Percentiles rank a stretch among this genome's conserved stretches.
These are phyloP conservation scores for Sutorius eximius DNA, from an alignment of 1,284 basidiomycete species.

Conservation along the genomic window DNA sequence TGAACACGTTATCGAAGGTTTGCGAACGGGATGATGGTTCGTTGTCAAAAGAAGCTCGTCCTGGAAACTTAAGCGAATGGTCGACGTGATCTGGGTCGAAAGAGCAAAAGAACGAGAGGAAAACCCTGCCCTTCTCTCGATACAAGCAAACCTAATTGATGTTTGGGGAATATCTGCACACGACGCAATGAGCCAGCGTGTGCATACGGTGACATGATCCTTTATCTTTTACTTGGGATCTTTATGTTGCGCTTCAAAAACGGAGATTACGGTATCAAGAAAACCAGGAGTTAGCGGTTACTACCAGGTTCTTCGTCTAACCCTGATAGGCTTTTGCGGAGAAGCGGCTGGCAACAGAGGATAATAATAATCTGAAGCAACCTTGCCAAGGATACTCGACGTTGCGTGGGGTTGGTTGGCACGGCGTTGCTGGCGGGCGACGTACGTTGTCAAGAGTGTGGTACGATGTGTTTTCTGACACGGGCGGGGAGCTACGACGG, in stretches of 20 bases:
- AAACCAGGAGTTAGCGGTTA: slow-evolving; percentile 31
- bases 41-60: not conserved
- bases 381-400: not conserved
- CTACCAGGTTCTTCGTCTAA: slow-evolving; percentile 17
- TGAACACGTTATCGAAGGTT: slow-evolving; percentile 17
- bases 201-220: slow-evolving; percentile 11
- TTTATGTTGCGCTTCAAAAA: slow-evolving; percentile 18
- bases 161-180: slow-evolving; percentile 16
- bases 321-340: slow-evolving; percentile 37
- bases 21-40: not conserved
- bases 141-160: slow-evolving; percentile 10
- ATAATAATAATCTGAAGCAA: slow-evolving; percentile 21
- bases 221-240: slow-evolving; percentile 15
- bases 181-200: slow-evolving; percentile 3
- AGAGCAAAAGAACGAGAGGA: slow-evolving; percentile 12
- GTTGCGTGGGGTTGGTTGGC: not conserved
- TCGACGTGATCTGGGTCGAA: slow-evolving; percentile 7
- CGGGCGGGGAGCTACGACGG: slow-evolving; percentile 6
- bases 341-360: slow-evolving; percentile 14
- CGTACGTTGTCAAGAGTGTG: not conserved
- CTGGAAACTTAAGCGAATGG: slow-evolving; percentile 7
- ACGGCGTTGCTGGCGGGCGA: not conserved
- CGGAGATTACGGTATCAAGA: slow-evolving; percentile 38
- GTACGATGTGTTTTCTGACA: not conserved
- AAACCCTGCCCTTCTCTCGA: slow-evolving; percentile 5